Percentiles rank a stretch among this genome's conserved stretches.
phyloP scores from a whole-genome alignment of 2,329 filamentous ascomycete genomes.

The Xylariomycetidae sp. region DNA sequence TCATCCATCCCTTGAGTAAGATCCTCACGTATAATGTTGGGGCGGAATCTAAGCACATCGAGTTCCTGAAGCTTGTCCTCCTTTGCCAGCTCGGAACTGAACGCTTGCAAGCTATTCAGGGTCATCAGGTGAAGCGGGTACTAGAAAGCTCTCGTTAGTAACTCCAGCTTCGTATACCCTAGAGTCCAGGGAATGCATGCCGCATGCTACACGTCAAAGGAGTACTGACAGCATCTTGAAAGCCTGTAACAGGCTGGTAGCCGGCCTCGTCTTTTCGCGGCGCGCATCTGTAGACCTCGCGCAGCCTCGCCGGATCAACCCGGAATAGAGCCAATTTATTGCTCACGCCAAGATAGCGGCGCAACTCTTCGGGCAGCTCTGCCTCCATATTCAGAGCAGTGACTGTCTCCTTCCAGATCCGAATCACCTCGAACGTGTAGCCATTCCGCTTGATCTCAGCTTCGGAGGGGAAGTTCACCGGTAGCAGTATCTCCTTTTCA shows the following conservation, averaged over 20 bases:
- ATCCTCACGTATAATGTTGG: slow-evolving; percentile 60
- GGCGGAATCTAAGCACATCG: slow-evolving; percentile 59
- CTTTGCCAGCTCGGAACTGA: slow-evolving; percentile 51
- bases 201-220: neutral
- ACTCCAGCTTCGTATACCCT: too few relatives aligned
- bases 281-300: slow-evolving; percentile 56
- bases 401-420: slow-evolving; percentile 56
- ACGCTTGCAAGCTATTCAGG: slow-evolving; percentile 55
- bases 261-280: slow-evolving; percentile 52
- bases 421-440: slow-evolving; percentile 56
- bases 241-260: slow-evolving; percentile 60
- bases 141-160: slow-evolving; percentile 28
- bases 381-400: slow-evolving; percentile 49
- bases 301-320: slow-evolving; percentile 49
- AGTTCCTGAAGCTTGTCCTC: slow-evolving; percentile 43
- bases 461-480: slow-evolving; percentile 54
- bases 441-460: slow-evolving; percentile 51
- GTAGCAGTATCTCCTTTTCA: slow-evolving; percentile 60
- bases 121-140: slow-evolving; percentile 67
- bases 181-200: slow-evolving; percentile 11
- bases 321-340: slow-evolving; percentile 64
- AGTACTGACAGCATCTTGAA: slow-evolving; percentile 61
- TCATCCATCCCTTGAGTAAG: neutral
- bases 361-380: slow-evolving; percentile 57
- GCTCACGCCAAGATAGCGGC: slow-evolving; percentile 59